Percentiles rank a stretch among this genome's conserved stretches.
phyloP scores from a whole-genome alignment of 2,329 filamentous ascomycete species.

The Cladosporium sp. region DNA sequence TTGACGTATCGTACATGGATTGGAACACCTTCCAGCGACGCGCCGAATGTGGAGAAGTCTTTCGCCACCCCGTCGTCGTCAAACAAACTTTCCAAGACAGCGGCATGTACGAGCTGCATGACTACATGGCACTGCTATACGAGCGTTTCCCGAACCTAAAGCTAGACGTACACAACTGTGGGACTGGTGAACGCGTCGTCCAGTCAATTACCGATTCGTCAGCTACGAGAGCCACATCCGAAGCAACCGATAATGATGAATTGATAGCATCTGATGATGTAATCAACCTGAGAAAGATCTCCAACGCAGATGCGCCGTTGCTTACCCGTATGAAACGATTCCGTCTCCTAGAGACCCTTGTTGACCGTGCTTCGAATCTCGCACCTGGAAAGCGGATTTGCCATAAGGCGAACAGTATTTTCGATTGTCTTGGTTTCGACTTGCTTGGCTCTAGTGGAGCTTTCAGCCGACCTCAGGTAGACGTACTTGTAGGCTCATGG shows the following conservation, averaged over 20 bases:
- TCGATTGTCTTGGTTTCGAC: constrained; percentile 5
- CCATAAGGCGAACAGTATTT: not conserved
- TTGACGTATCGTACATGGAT: constrained; percentile 14
- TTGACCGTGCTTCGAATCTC: not conserved
- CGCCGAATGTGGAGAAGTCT: constrained; percentile 7
- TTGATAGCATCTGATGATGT: not conserved
- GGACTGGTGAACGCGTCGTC: not conserved
- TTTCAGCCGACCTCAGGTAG: constrained; percentile 33
- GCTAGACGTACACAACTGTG: not conserved
- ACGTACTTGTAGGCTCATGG: constrained; percentile 16
- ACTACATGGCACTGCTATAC: not conserved
- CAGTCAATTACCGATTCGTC: not conserved
- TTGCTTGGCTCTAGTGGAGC: constrained; percentile 35
- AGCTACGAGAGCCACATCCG: not conserved
- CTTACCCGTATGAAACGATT: constrained; percentile 14
- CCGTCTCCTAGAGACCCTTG: constrained; percentile 11
- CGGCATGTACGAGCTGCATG: constrained; percentile 6
- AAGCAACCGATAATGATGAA: no score
- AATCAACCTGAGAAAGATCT: constrained; percentile 9
- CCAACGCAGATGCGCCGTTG: constrained; percentile 5
- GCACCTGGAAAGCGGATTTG: not conserved
- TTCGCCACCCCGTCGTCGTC: constrained; percentile 8
- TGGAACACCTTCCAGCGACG: constrained; percentile 5
- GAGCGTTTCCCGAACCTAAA: not conserved
- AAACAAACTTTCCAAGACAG: constrained; percentile 18